Conservation (phyloP, 148 eudicot genomes). For the Chenopodium quinoa region DNA sequence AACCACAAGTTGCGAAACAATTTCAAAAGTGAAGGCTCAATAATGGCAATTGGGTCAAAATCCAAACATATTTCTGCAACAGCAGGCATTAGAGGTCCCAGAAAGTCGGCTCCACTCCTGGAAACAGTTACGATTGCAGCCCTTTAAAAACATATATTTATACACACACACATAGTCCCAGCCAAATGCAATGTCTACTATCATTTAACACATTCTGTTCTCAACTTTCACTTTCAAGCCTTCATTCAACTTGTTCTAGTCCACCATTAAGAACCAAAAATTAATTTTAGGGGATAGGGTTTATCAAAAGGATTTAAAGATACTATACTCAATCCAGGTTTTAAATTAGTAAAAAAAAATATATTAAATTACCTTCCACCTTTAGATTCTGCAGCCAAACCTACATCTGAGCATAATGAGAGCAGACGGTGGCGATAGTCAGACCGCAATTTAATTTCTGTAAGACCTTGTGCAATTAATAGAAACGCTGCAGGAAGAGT, state of each 20-base stretch:
- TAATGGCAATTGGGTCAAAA: constrained; percentile 75
- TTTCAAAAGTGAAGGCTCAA: constrained; percentile 92
- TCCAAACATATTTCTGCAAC: constrained; percentile 98
- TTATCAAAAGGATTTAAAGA: neutral
- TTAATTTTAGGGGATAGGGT: neutral
- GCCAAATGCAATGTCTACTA: neutral
- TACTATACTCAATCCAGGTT: neutral
- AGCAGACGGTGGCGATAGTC: constrained; percentile 92
- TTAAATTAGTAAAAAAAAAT: neutral
- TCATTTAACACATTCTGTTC: too few relatives aligned
- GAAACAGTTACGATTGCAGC: constrained; percentile 20
- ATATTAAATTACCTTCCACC: constrained; percentile 73
- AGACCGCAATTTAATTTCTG: constrained; percentile 59
- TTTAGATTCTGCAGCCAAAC: constrained; percentile 98
- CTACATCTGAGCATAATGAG: constrained; percentile 96
- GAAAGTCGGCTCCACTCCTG: constrained; percentile 99
- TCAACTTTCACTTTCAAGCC: neutral
- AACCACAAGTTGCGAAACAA: constrained; percentile 97
- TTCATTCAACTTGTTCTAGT: neutral
- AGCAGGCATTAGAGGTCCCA: constrained; percentile 96
- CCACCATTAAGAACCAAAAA: neutral
- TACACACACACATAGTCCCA: neutral
- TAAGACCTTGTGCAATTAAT: constrained; percentile 67
- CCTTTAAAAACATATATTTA: neutral
- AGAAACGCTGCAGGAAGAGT: constrained; percentile 96